Evolutionary conservation across 2,329 filamentous ascomycete species (phyloP).

Genomic region (Didymella keratinophila): DNA sequence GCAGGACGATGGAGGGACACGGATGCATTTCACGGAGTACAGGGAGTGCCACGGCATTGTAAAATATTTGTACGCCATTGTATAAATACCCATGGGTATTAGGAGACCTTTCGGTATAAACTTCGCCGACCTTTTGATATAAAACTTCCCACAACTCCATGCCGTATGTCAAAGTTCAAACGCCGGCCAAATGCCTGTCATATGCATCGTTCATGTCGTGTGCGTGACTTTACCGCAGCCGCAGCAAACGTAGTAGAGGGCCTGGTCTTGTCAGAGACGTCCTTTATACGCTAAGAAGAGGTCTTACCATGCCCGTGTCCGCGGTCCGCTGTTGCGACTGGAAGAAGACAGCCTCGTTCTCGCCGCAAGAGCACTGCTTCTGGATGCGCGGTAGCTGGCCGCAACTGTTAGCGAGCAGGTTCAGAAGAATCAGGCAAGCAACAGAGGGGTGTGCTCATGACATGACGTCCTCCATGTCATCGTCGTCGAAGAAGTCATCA

Average conservation of each 20-base stretch:
- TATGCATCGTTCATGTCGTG: constrained; percentile 21
- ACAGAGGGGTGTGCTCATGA: constrained; percentile 43
- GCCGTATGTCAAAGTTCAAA: constrained; percentile 36
- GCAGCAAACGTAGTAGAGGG: constrained; percentile 78
- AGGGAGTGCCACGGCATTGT: constrained; percentile 30
- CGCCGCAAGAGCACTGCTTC: constrained; percentile 85
- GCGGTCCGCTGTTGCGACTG: constrained; percentile 97
- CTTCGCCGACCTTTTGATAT: too few species aligned
- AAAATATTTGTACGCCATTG: constrained; percentile 42
- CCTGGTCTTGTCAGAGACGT: constrained; percentile 46
- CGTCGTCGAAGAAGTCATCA: constrained; percentile 32
- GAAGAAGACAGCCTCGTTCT: constrained; percentile 95
- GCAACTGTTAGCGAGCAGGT: constrained; percentile 49
- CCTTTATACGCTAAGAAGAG: too few species aligned
- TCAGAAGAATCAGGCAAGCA: constrained; percentile 49
- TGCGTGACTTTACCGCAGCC: constrained; percentile 87
- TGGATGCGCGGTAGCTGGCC: constrained; percentile 87
- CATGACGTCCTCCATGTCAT: constrained; percentile 44
- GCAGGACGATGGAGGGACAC: not conserved
- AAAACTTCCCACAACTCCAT: constrained; percentile 37
- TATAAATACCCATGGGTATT: constrained; percentile 48
- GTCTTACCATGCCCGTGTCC: constrained; percentile 94
- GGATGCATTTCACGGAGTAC: constrained; percentile 34
- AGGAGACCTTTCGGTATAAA: constrained; percentile 26
- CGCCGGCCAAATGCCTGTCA: constrained; percentile 43